Conservation (phyloP, 805 yeast genomes). For the Cyberlindnera maritima region DNA sequence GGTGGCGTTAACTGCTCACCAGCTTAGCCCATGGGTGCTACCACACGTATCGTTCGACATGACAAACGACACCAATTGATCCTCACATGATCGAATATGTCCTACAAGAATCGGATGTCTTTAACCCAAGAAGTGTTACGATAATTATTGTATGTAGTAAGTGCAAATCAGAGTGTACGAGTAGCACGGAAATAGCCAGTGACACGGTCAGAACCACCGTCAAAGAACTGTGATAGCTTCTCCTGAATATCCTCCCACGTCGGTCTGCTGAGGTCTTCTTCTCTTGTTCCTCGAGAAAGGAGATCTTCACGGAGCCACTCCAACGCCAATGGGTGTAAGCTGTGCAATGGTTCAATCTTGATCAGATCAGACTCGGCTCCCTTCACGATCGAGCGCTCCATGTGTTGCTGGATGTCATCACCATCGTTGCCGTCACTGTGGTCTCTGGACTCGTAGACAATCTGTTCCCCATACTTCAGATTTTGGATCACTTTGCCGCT, state of each 20-base stretch:
- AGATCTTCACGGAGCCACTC: slow-evolving; percentile 60
- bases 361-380: slow-evolving; percentile 25
- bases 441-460: slow-evolving; percentile 25
- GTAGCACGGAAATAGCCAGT: slow-evolving; percentile 51
- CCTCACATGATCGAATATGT: background rate
- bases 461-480: slow-evolving; percentile 32
- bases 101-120: background rate
- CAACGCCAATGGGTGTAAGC: slow-evolving; percentile 72
- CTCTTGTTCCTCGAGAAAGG: slow-evolving; percentile 37
- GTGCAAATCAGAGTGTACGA: slow-evolving; percentile 25
- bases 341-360: slow-evolving; percentile 41
- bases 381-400: slow-evolving; percentile 16
- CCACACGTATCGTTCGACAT: no score
- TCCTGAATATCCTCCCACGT: slow-evolving; percentile 54
- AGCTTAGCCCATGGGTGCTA: no score
- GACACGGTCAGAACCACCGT: slow-evolving; percentile 40
- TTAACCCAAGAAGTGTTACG: background rate
- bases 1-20: no score
- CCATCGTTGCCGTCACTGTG: slow-evolving; percentile 14
- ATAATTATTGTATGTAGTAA: background rate
- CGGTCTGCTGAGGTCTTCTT: slow-evolving; percentile 49
- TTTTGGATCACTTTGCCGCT: slow-evolving; percentile 53
- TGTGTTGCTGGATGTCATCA: slow-evolving; percentile 24
- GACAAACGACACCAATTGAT: background rate
- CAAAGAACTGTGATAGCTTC: slow-evolving; percentile 39